Evolutionary conservation across 768 basidiomycete species (phyloP).

Genomic region (Lactifluus piperatus): DNA sequence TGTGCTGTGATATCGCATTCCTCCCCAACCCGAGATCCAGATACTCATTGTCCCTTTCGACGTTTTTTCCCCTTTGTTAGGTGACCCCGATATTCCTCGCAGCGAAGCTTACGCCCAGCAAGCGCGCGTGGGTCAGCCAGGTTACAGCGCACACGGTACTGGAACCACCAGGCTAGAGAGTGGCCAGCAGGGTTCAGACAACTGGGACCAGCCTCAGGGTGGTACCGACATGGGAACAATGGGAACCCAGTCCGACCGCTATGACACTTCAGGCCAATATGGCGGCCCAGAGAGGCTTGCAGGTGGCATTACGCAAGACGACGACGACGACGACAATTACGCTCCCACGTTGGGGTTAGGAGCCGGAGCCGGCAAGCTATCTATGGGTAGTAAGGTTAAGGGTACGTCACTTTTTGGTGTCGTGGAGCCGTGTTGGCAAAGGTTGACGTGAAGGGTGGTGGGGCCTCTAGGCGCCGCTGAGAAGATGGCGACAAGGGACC

Average conservation of each 20-base stretch:
- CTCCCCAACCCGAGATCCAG: not conserved
- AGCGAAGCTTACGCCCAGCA: not conserved
- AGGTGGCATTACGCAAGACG: not conserved
- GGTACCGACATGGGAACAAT: not conserved
- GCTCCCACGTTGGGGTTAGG: not conserved
- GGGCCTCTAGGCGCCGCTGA: slow-evolving; percentile 14
- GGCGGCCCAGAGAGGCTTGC: not conserved
- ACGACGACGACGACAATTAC: not conserved
- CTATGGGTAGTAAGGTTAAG: slow-evolving; percentile 5
- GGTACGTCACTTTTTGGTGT: slow-evolving; percentile 5
- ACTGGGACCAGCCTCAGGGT: too few species aligned
- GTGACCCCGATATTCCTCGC: not conserved
- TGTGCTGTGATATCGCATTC: not conserved
- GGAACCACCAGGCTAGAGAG: not conserved
- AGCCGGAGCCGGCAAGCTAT: not conserved
- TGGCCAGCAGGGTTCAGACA: not conserved
- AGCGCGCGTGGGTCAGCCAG: not conserved
- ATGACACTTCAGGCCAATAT: not conserved
- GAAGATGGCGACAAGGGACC: slow-evolving; percentile 6
- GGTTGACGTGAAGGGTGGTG: not conserved
- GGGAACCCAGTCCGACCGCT: not conserved
- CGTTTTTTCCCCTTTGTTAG: not conserved
- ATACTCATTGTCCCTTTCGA: not conserved
- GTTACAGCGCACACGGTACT: not conserved
- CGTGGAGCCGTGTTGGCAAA: not conserved